Evolutionary conservation across 1,284 basidiomycete genomes (phyloP).

Genomic region (Pseudozyma pruni): DNA sequence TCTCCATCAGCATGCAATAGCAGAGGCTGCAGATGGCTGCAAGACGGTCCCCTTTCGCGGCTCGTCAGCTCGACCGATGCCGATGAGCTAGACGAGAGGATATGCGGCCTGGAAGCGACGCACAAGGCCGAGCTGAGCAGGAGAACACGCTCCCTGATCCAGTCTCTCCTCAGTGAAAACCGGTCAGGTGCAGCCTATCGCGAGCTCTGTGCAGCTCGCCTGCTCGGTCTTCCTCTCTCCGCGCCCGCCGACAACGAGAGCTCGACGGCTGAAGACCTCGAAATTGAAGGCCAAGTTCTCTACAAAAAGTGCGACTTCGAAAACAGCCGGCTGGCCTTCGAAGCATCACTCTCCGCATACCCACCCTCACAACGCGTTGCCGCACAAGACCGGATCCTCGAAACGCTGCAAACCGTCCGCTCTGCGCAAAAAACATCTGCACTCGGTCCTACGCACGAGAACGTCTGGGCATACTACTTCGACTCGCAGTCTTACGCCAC

Average conservation of each 20-base stretch:
- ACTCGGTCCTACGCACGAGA: slow-evolving; percentile 43
- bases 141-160: slow-evolving; percentile 19
- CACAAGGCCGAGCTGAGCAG: slow-evolving; percentile 1
- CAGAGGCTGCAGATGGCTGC: slow-evolving; percentile 48
- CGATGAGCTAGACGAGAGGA: background rate
- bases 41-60: slow-evolving; percentile 52
- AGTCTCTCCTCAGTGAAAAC: slow-evolving; percentile 29
- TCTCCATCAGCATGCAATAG: slow-evolving; percentile 25
- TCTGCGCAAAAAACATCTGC: slow-evolving; percentile 30
- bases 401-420: slow-evolving; percentile 32
- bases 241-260: background rate
- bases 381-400: slow-evolving; percentile 34
- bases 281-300: slow-evolving; percentile 43
- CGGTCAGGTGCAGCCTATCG: slow-evolving; percentile 47
- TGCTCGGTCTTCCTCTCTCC: slow-evolving; percentile 16
- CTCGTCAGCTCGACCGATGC: slow-evolving; percentile 7
- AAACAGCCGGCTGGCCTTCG: slow-evolving; percentile 20
- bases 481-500: slow-evolving; percentile 48
- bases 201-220: slow-evolving; percentile 43
- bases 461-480: slow-evolving; percentile 54
- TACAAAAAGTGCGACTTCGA: slow-evolving; percentile 37
- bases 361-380: slow-evolving; percentile 11
- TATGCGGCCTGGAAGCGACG: background rate
- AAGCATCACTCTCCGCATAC: slow-evolving; percentile 32
- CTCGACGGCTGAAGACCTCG: slow-evolving; percentile 27